phyloP scores from a whole-genome alignment of 495 filamentous ascomycete species.

The Cladorrhinum samala region DNA sequence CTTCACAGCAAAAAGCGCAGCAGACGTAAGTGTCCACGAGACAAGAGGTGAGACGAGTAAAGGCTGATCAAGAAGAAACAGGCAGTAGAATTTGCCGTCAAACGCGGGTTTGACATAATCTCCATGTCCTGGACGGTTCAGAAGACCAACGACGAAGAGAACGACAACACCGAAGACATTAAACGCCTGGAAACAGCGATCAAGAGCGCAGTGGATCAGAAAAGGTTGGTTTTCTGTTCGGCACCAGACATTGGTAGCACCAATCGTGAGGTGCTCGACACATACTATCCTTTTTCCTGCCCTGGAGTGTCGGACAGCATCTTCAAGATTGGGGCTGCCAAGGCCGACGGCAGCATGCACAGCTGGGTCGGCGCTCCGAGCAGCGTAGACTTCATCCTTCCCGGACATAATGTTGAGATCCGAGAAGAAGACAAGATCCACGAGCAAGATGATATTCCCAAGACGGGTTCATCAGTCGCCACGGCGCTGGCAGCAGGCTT shows the following conservation, averaged over 20 bases:
- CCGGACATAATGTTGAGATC: conserved; percentile 4
- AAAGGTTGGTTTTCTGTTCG: conserved; percentile 13
- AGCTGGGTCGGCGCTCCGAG: background rate
- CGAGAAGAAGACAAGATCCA: too few species aligned
- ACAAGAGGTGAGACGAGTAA: too few species aligned
- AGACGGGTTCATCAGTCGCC: conserved; percentile 13
- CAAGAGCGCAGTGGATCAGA: background rate
- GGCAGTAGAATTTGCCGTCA: conserved; percentile 8
- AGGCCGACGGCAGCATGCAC: background rate
- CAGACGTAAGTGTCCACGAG: background rate
- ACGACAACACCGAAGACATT: conserved; percentile 3
- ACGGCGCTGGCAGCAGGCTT: conserved; percentile 12
- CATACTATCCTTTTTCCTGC: too few species aligned
- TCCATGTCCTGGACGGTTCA: conserved; percentile 16
- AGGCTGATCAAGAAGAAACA: too few species aligned
- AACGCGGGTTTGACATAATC: conserved; percentile 10
- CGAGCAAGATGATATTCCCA: too few species aligned
- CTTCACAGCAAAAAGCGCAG: conserved; percentile 4
- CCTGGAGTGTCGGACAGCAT: background rate
- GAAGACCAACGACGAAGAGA: background rate
- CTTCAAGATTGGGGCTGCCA: conserved; percentile 13
- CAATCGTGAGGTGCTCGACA: too few species aligned
- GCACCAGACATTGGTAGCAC: conserved; percentile 3
- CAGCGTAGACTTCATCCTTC: conserved; percentile 6
- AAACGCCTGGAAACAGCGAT: conserved; percentile 2